Percentiles rank a stretch among this genome's conserved stretches.
Evolutionary conservation across 2,329 filamentous ascomycete species (phyloP).

Genomic region (Didymella sp.): DNA sequence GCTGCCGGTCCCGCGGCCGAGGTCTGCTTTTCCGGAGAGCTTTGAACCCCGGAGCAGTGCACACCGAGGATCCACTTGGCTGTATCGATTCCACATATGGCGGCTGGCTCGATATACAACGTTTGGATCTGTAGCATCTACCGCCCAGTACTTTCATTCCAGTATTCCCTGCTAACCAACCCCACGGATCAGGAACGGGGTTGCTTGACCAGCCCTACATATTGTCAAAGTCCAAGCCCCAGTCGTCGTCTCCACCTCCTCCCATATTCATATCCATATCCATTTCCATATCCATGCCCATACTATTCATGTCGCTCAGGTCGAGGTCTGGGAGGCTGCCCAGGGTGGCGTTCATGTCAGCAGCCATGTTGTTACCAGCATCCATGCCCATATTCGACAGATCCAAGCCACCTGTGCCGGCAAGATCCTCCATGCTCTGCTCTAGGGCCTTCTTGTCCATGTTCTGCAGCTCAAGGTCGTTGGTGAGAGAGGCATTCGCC

Average conservation of each 20-base stretch:
- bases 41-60: constrained; percentile 7
- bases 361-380: constrained; percentile 27
- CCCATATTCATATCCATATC: constrained; percentile 38
- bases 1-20: constrained; percentile 17
- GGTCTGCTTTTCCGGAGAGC: constrained; percentile 6
- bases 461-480: constrained; percentile 39
- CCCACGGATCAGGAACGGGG: no score
- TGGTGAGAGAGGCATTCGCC: constrained; percentile 41
- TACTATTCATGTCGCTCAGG: constrained; percentile 40
- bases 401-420: constrained; percentile 37
- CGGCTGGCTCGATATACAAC: no score
- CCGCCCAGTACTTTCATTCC: no score
- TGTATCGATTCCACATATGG: background rate
- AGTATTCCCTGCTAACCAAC: background rate
- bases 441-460: constrained; percentile 46
- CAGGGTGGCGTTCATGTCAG: constrained; percentile 30
- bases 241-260: constrained; percentile 46
- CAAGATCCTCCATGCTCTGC: constrained; percentile 42
- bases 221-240: constrained; percentile 53
- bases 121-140: no score
- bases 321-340: constrained; percentile 39
- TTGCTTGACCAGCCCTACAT: no score
- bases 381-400: constrained; percentile 43
- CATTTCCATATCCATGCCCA: constrained; percentile 42
- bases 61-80: constrained; percentile 14